These are phyloP conservation scores for Epichloe aotearoae DNA, from an alignment of 2,329 filamentous ascomycete genomes.

Conservation along the genomic window DNA sequence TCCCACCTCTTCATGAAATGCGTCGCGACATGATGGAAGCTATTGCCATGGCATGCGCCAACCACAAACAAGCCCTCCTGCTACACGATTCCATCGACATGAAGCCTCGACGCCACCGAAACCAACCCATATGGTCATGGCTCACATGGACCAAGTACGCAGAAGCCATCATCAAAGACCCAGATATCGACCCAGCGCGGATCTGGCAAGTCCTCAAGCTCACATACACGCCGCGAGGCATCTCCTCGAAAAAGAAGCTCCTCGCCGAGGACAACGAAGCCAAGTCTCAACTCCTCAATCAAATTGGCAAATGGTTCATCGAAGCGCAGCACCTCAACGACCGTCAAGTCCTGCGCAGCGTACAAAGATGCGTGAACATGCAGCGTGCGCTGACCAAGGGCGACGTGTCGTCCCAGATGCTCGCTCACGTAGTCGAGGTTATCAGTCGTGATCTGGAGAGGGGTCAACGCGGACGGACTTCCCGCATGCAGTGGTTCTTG, in stretches of 20 bases:
- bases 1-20: conserved; percentile 1
- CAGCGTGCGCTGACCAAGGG: conserved; percentile 12
- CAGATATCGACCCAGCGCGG: conserved; percentile 9
- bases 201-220: conserved; percentile 19
- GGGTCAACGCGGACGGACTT: conserved; percentile 19
- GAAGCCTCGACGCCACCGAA: neutral
- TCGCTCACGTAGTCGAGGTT: conserved; percentile 15
- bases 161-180: conserved; percentile 21
- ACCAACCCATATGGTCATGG: conserved; percentile 17
- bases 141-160: conserved; percentile 19
- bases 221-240: neutral
- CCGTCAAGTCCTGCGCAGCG: conserved; percentile 18
- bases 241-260: neutral
- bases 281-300: conserved; percentile 17
- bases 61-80: conserved; percentile 14
- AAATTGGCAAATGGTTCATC: conserved; percentile 19
- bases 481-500: conserved; percentile 19
- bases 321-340: conserved; percentile 15
- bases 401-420: conserved; percentile 13
- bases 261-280: conserved; percentile 5
- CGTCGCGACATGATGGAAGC: conserved; percentile 7
- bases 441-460: conserved; percentile 21
- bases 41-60: conserved; percentile 9
- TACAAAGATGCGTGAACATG: conserved; percentile 15
- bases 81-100: conserved; percentile 11